These are phyloP conservation scores for Fusarium hostae DNA, from an alignment of 2,329 filamentous ascomycete species.

Conservation along the genomic window DNA sequence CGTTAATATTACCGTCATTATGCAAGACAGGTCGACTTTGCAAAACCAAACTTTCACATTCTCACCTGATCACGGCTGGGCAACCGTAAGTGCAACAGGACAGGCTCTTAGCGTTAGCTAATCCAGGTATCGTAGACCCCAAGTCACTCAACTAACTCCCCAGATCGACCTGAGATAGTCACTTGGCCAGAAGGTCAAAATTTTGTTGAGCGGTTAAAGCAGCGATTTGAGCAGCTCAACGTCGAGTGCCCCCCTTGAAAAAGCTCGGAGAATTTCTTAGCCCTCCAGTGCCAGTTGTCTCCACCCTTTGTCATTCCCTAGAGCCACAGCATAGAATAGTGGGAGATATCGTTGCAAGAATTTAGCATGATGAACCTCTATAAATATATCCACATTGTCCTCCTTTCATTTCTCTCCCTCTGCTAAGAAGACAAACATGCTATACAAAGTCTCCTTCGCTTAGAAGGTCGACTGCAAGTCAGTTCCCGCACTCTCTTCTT, in stretches of 20 bases:
- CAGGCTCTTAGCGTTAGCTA: neutral
- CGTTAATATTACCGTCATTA: slow-evolving; percentile 1
- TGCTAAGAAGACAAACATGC: neutral
- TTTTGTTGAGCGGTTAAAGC: neutral
- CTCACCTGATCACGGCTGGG: neutral
- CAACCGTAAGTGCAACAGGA: neutral
- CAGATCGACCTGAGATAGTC: neutral
- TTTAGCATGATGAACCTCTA: neutral
- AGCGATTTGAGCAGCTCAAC: neutral
- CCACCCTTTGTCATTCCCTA: neutral
- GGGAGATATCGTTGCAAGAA: too few species aligned
- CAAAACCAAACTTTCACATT: neutral
- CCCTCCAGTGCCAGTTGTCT: neutral
- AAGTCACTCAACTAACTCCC: neutral
- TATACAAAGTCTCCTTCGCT: neutral
- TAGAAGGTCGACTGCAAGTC: slow-evolving; percentile 7
- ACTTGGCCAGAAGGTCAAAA: neutral
- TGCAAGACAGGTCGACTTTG: neutral
- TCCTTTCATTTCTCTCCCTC: neutral
- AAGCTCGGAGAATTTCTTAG: neutral
- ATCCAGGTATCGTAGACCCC: neutral
- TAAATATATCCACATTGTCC: neutral
- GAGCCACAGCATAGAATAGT: neutral
- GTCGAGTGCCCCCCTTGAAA: neutral
- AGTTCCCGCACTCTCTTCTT: neutral